Conservation (phyloP, 176 grass and related monocot species). For the Calamus simplicifolius region DNA sequence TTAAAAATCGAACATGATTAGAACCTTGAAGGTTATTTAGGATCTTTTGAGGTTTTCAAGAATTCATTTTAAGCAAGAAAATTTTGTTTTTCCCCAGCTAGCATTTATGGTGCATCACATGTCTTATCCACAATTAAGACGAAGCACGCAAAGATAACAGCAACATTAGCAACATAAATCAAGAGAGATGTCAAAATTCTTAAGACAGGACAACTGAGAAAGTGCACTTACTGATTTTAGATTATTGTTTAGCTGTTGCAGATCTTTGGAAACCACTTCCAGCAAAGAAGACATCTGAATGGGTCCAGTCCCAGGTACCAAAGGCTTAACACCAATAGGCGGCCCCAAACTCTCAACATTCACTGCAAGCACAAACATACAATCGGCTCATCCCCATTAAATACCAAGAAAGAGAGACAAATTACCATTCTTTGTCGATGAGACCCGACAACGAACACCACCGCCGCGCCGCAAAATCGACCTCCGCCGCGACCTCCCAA, state of each 20-base stretch:
- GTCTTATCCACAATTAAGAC: too few relatives aligned
- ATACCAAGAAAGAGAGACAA: neutral
- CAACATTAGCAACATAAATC: too few relatives aligned
- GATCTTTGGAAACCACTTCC: conserved; percentile 64
- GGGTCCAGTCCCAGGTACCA: conserved; percentile 13
- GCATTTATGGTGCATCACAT: too few relatives aligned
- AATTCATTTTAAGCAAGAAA: too few relatives aligned
- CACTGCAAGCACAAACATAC: conserved; percentile 24
- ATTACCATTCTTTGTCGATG: conserved; percentile 44
- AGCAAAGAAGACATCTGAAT: conserved; percentile 54
- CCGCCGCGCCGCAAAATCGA: conserved; percentile 34
- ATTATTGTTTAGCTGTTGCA: conserved; percentile 79
- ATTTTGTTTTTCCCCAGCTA: too few relatives aligned
- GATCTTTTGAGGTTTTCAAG: too few relatives aligned
- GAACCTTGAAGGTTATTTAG: too few relatives aligned
- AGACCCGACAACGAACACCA: conserved; percentile 66
- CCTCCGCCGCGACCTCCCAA: conserved; percentile 2
- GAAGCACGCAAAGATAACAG: too few relatives aligned
- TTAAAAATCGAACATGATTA: too few relatives aligned
- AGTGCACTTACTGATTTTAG: conserved; percentile 67
- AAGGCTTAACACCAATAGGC: conserved; percentile 7
- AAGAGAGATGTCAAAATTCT: neutral
- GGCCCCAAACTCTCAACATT: conserved; percentile 11
- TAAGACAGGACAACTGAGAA: too few relatives aligned
- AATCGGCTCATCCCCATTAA: neutral